phyloP scores from a whole-genome alignment of 345 rosid species.

The Hibiscus tridactylites region DNA sequence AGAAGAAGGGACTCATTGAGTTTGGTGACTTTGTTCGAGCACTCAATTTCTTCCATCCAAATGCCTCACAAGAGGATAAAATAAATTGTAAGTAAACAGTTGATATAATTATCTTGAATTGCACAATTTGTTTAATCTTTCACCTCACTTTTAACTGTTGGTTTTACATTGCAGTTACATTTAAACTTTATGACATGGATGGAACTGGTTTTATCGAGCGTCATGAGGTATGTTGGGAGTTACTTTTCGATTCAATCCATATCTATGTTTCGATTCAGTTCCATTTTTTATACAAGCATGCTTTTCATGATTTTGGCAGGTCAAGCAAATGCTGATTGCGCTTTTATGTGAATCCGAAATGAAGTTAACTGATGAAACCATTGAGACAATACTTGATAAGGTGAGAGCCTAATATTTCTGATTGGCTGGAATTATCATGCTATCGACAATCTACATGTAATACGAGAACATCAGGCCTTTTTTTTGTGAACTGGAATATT shows the following conservation, averaged over 20 bases:
- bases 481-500: neutral
- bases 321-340: constrained; percentile 96
- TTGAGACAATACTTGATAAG: constrained; percentile 93
- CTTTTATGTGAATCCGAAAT: constrained; percentile 94
- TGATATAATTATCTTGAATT: neutral
- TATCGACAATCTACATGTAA: neutral
- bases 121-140: neutral
- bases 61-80: constrained; percentile 72
- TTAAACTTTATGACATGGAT: constrained; percentile 91
- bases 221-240: constrained; percentile 55
- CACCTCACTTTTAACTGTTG: neutral
- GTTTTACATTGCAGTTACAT: constrained; percentile 58
- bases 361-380: constrained; percentile 94
- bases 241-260: neutral
- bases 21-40: constrained; percentile 93
- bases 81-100: constrained; percentile 64
- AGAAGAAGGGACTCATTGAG: constrained; percentile 85
- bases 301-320: constrained; percentile 48
- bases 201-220: constrained; percentile 92
- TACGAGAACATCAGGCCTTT: neutral
- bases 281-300: constrained; percentile 4
- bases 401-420: constrained; percentile 23
- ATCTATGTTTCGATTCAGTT: constrained; percentile 8
- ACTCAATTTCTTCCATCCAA: constrained; percentile 90
- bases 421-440: neutral